These are phyloP conservation scores for Lodderomyces orthopsilosis DNA, from an alignment of 1,139 yeast species.

Conservation along the genomic window DNA sequence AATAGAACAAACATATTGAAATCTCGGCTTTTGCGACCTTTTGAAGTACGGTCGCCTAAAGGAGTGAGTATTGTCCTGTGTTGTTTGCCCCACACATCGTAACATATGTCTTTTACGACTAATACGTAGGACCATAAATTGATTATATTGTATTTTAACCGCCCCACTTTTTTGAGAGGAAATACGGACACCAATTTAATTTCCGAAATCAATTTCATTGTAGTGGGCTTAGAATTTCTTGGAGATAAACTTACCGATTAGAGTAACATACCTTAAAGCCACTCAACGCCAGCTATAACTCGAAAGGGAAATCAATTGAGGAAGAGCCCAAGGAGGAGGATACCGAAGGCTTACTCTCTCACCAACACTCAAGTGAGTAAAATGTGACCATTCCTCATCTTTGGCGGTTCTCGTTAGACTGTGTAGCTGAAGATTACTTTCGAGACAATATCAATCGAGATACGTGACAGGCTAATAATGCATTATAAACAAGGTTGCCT, in stretches of 20 bases:
- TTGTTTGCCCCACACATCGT: neutral
- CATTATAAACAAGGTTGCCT: neutral
- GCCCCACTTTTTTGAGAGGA: neutral
- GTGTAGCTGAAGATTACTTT: neutral
- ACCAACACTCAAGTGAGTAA: no score
- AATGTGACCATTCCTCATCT: no score
- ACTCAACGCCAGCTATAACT: neutral
- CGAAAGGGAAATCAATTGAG: neutral
- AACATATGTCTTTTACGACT: neutral
- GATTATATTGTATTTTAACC: neutral
- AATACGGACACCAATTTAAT: neutral
- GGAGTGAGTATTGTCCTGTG: neutral
- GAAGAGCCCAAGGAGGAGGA: no score
- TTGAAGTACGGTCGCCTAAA: neutral
- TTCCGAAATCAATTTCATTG: neutral
- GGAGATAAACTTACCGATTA: neutral
- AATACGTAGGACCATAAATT: neutral
- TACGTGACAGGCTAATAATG: no score
- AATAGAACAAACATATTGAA: neutral
- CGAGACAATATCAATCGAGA: no score
- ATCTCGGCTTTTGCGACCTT: neutral
- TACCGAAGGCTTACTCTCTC: no score
- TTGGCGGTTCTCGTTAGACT: no score
- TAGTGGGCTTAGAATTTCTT: neutral
- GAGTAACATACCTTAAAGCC: neutral